Conservation (phyloP, 2,329 filamentous ascomycete genomes). For the Colletotrichum theobromicola region DNA sequence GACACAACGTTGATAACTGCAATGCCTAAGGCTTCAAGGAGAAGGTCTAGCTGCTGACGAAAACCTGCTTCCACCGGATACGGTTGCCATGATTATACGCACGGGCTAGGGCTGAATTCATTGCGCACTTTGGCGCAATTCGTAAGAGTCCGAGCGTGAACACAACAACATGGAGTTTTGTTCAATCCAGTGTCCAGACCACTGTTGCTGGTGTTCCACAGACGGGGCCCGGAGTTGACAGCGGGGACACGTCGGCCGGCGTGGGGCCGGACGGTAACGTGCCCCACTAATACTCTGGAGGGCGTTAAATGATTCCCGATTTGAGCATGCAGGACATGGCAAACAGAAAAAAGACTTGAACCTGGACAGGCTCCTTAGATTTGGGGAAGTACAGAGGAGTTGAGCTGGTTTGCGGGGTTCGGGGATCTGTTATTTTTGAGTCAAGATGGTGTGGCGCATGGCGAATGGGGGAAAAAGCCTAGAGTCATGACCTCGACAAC, state of each 20-base stretch:
- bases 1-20: not conserved
- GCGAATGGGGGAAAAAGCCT: not conserved
- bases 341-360: not conserved
- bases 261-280: not conserved
- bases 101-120: not conserved
- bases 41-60: not conserved
- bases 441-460: not conserved
- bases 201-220: not conserved
- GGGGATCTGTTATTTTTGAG: not conserved
- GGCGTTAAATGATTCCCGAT: not conserved
- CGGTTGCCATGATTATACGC: not conserved
- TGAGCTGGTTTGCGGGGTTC: not conserved
- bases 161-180: not conserved
- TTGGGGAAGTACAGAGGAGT: not conserved
- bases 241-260: not conserved
- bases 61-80: not conserved
- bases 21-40: not conserved
- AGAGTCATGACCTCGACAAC: not conserved
- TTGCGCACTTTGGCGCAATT: not conserved
- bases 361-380: not conserved
- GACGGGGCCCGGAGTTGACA: not conserved
- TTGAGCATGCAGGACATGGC: not conserved
- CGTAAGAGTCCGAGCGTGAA: not conserved
- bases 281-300: not conserved
- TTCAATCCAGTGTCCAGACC: not conserved